phyloP scores from a whole-genome alignment of 2,329 filamentous ascomycete genomes.

The Pestalotiopsis sp. region DNA sequence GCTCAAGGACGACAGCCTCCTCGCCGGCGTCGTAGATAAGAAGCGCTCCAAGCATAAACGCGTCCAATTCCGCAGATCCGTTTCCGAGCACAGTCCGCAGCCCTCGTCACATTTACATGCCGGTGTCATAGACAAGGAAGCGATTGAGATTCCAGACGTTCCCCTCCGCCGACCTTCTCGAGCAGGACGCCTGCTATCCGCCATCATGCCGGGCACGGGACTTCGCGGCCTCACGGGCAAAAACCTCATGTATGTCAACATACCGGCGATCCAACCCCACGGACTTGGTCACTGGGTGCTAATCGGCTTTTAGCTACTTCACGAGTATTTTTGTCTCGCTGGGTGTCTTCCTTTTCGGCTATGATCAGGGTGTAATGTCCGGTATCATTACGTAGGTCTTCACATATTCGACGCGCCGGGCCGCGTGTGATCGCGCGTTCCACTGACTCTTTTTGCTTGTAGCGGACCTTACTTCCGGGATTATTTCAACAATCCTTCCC shows the following conservation, averaged over 20 bases:
- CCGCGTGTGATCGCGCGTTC: not conserved
- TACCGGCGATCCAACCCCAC: not conserved
- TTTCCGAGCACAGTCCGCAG: constrained; percentile 39
- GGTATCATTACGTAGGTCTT: constrained; percentile 64
- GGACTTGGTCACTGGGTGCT: constrained; percentile 10
- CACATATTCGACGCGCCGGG: not conserved
- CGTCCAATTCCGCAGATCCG: constrained; percentile 68
- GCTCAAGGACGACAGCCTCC: constrained; percentile 64
- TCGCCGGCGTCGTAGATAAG: constrained; percentile 51
- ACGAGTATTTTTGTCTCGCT: constrained; percentile 89
- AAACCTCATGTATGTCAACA: constrained; percentile 75
- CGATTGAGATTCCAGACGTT: constrained; percentile 79
- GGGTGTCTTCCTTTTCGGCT: constrained; percentile 86
- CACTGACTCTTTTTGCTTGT: constrained; percentile 11
- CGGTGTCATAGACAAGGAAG: constrained; percentile 66
- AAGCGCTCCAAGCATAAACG: constrained; percentile 57
- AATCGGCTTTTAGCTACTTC: constrained; percentile 70
- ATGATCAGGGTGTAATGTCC: constrained; percentile 91
- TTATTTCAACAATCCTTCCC: constrained; percentile 88
- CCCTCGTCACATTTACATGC: constrained; percentile 38
- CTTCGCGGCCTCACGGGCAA: constrained; percentile 94
- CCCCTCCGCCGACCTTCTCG: constrained; percentile 64
- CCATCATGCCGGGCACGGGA: constrained; percentile 84
- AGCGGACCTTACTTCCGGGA: constrained; percentile 87
- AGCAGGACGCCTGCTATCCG: constrained; percentile 72